Percentiles rank a stretch among this genome's conserved stretches.
Conservation (phyloP, 78 protist species). For the Tieghemostelium lacteum region DNA sequence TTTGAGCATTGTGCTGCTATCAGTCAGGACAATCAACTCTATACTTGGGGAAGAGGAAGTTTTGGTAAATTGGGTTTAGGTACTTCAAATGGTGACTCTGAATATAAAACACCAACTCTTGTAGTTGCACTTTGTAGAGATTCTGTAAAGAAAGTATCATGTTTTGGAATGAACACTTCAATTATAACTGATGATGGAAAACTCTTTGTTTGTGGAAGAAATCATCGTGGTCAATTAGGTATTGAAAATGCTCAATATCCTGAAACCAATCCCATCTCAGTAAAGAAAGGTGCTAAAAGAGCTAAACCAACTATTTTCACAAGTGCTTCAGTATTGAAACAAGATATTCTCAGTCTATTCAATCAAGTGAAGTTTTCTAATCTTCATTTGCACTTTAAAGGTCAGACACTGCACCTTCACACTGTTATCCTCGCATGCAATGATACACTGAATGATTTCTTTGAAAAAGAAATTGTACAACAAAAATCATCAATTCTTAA, state of each 20-base stretch:
- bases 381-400: not conserved
- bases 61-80: not conserved
- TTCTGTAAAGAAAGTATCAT: not conserved
- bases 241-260: not conserved
- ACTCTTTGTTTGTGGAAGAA: slow-evolving; percentile 7
- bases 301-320: not conserved
- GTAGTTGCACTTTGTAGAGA: not conserved
- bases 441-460: no score
- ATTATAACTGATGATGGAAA: not conserved
- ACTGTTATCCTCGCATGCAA: no score
- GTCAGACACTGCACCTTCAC: no score
- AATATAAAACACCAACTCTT: not conserved
- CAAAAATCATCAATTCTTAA: no score
- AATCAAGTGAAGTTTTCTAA: not conserved
- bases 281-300: no score
- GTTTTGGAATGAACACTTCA: slow-evolving; percentile 5
- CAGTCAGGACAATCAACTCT: not conserved
- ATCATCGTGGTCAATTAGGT: slow-evolving; percentile 37
- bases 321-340: not conserved
- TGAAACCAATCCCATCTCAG: not conserved
- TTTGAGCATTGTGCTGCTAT: not conserved
- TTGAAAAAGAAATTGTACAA: no score
- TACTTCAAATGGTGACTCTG: not conserved
- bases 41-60: not conserved
- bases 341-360: not conserved